phyloP scores from a whole-genome alignment of 192 early-diverging fungal genomes.

The Gonapodya sp. region DNA sequence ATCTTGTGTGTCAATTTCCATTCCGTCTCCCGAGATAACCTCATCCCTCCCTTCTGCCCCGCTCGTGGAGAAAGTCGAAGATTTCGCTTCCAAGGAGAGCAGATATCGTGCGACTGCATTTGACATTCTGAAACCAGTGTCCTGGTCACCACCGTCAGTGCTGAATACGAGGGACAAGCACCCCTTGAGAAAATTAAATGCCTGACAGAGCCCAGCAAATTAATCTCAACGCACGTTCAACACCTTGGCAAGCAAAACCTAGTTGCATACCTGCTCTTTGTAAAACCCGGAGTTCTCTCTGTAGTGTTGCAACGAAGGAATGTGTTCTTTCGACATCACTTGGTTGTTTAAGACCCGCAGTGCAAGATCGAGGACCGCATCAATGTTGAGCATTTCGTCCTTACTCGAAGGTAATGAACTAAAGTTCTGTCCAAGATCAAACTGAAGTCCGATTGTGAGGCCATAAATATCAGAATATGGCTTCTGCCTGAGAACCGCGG shows the following conservation, averaged over 20 bases:
- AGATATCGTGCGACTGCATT: not conserved
- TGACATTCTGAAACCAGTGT: constrained; percentile 17
- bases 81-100: not conserved
- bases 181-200: constrained; percentile 58
- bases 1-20: constrained; percentile 27
- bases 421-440: not conserved
- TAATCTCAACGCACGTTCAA: not conserved
- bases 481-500: constrained; percentile 25
- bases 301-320: constrained; percentile 20
- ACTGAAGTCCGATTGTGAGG: not conserved
- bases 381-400: not conserved
- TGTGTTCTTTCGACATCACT: not conserved
- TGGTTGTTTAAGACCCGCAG: not conserved
- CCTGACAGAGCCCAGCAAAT: not conserved
- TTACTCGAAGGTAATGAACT: not conserved
- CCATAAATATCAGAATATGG: not conserved
- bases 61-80: not conserved
- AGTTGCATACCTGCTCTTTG: not conserved
- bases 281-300: constrained; percentile 23
- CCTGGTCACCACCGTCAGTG: constrained; percentile 39
- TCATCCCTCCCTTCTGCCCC: not conserved
- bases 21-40: constrained; percentile 24
- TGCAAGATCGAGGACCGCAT: not conserved
- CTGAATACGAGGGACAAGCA: constrained; percentile 59
- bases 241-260: not conserved